phyloP scores from a whole-genome alignment of 805 yeast genomes.

The Nakazawaea ishiwadae region DNA sequence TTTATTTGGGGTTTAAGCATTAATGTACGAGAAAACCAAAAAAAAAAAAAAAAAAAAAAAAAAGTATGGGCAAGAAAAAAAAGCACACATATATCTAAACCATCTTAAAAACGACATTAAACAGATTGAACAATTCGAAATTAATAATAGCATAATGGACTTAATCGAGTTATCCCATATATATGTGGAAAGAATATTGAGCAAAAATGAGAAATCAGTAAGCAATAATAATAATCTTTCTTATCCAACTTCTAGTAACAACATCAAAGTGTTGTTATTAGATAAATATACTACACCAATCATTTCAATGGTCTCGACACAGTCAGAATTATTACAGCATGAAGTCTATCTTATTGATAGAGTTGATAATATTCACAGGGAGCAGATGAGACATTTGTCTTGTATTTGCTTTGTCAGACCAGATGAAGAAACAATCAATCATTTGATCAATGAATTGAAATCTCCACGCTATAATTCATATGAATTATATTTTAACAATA shows the following conservation, averaged over 20 bases:
- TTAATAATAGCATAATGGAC: slow-evolving; percentile 35
- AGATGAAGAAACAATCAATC: slow-evolving; percentile 53
- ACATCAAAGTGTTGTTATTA: slow-evolving; percentile 70
- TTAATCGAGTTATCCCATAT: slow-evolving; percentile 40
- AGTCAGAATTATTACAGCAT: slow-evolving; percentile 72
- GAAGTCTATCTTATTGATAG: slow-evolving; percentile 83
- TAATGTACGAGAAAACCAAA: too few relatives aligned
- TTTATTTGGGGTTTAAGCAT: too few relatives aligned
- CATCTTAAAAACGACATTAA: not conserved
- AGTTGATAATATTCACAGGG: slow-evolving; percentile 55
- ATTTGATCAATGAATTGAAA: slow-evolving; percentile 60
- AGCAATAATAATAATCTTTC: slow-evolving; percentile 17
- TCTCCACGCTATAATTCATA: slow-evolving; percentile 79
- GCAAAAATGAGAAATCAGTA: not conserved
- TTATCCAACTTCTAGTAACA: slow-evolving; percentile 17
- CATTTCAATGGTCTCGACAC: slow-evolving; percentile 86
- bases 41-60: too few relatives aligned
- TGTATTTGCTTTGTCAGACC: slow-evolving; percentile 83
- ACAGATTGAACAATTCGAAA: too few relatives aligned
- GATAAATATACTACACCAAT: slow-evolving; percentile 79
- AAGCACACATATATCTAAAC: not conserved
- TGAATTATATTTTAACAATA: slow-evolving; percentile 73
- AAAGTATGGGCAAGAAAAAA: too few relatives aligned
- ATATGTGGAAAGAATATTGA: slow-evolving; percentile 35
- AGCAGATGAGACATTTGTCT: slow-evolving; percentile 71